Evolutionary conservation across 2,329 filamentous ascomycete species (phyloP).

Genomic region (Curvularia verruculosa): DNA sequence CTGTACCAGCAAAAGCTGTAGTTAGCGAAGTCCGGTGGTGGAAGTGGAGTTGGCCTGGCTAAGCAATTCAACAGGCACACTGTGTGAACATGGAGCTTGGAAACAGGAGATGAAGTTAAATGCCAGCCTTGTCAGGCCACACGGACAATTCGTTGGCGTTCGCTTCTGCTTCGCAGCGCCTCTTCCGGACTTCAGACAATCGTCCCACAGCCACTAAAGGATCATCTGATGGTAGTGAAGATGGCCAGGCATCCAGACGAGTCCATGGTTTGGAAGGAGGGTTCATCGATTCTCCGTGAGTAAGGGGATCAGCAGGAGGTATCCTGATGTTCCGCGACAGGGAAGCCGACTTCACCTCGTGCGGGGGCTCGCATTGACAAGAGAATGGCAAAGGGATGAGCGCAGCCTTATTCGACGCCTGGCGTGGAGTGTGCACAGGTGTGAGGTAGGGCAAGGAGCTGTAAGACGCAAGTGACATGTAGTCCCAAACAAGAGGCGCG

Average conservation of each 20-base stretch:
- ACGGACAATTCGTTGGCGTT: not conserved
- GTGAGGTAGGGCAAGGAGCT: not conserved
- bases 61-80: not conserved
- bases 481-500: not conserved
- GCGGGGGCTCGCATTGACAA: not conserved
- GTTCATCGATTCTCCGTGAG: not conserved
- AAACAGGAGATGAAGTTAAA: not conserved
- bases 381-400: constrained; percentile 1
- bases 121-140: not conserved
- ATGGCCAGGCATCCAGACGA: not conserved
- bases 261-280: not conserved
- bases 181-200: not conserved
- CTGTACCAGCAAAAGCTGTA: not conserved
- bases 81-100: constrained; percentile 2
- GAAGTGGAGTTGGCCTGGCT: not conserved
- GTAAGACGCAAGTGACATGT: constrained; percentile 3
- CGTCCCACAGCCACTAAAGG: not conserved
- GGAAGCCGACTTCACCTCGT: not conserved
- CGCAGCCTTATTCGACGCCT: not conserved
- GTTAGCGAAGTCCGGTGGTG: constrained; percentile 21
- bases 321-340: not conserved
- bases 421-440: not conserved
- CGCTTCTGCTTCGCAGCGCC: not conserved
- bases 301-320: not conserved
- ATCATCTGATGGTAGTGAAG: not conserved